Evolutionary conservation across 805 yeast genomes (phyloP).

Genomic region (Wickerhamiella qilinensis): DNA sequence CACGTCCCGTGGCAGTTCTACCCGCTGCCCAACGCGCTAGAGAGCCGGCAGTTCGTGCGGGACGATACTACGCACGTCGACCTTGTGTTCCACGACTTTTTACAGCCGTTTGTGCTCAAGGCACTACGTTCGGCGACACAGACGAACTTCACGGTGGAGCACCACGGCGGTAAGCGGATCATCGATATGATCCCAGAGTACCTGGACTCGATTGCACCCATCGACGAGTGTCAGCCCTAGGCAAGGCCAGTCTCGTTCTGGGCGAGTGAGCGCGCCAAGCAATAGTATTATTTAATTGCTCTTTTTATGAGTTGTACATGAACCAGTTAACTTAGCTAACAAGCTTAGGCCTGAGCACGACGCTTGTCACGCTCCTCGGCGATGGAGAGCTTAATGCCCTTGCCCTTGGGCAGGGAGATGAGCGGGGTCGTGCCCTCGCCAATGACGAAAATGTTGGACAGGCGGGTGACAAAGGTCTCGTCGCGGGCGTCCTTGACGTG

Average conservation of each 20-base stretch:
- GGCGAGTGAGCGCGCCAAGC: neutral
- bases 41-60: conserved; percentile 24
- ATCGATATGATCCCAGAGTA: conserved; percentile 11
- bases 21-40: conserved; percentile 68
- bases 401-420: conserved; percentile 95
- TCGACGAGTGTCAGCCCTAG: neutral
- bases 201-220: conserved; percentile 2
- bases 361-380: conserved; percentile 98
- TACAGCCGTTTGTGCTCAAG: conserved; percentile 33
- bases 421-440: conserved; percentile 93
- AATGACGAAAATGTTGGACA: conserved; percentile 80
- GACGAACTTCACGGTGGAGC: neutral
- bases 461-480: conserved; percentile 91
- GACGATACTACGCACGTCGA: conserved; percentile 31
- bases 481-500: conserved; percentile 92
- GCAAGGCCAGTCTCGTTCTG: too few species aligned
- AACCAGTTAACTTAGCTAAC: conserved; percentile 1
- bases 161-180: conserved; percentile 7
- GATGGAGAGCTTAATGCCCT: conserved; percentile 92
- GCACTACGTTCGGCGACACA: conserved; percentile 27
- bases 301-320: neutral
- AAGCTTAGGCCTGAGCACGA: conserved; percentile 50
- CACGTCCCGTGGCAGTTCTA: conserved; percentile 43
- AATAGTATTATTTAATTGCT: conserved; percentile 1
- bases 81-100: conserved; percentile 65